Evolutionary conservation across 1,284 basidiomycete species (phyloP), one percentile per base, ranked within the genome.

Genomic region (Puccinia brachypodii): DNA sequence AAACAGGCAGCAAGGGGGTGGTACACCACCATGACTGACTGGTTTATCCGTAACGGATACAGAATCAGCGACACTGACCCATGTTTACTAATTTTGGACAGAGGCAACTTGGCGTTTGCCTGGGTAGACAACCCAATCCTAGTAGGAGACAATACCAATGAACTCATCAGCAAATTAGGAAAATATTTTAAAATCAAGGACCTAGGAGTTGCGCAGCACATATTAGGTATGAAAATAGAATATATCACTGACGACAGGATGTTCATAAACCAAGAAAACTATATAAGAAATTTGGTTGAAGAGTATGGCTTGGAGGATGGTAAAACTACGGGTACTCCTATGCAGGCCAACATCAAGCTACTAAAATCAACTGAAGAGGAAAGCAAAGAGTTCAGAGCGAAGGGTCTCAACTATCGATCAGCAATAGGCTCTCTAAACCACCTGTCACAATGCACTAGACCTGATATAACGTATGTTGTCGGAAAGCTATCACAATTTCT

Each of bases 151-250:
- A 33, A 71, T 16, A 56, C 33, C 36, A 66, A 79, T n/a, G 66
- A 53, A 3, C 28, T 71, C 19, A 28, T 79, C 11, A 71, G 60
- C 14, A 58, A 56, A 25, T 33, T 79, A 40, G 42, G 71, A 40
- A 44, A 44, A 31, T 40, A 71, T 31, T 79, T 79, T 31, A 72
- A 79, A 79, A 79, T 79, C 31, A 79, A 72, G 58, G 76, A 79
- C 25, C n/a, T 79, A 25, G 76, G 76, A 50, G 42, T 36, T 38
- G 64, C 66, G 7, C 64, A 60, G 36, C 76, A 79, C 33, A 31
- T 79, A 31, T n/a, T 79, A 22, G 76, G 76, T 22, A 79, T 79
- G 50, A 79, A 71, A 38, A 60, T 79, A 16, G 28, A 40, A 38
- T 40, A 58, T 28, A 66, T 56, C n/a, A 2, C 22, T 71, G 25